Percentiles rank a stretch among this genome's conserved stretches.
Conservation (phyloP, 768 basidiomycete genomes). For the Xerocomellus intermedius region DNA sequence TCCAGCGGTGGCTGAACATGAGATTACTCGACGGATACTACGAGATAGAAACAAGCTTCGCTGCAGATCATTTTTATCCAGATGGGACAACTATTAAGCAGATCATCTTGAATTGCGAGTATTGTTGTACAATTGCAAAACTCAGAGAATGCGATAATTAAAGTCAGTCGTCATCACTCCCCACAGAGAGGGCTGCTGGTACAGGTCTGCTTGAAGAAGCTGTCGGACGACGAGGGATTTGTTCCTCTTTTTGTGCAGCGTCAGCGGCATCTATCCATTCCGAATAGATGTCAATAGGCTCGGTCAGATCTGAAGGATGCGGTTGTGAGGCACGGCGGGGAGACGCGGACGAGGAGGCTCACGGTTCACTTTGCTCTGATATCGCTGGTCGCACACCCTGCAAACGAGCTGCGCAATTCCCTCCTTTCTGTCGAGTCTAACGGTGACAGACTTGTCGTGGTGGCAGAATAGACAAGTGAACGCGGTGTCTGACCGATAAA, state of each 20-base stretch:
- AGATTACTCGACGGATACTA: slow-evolving; percentile 1
- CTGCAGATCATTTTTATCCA: slow-evolving; percentile 8
- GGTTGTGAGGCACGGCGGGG: slow-evolving; percentile 13
- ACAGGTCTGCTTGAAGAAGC: slow-evolving; percentile 48
- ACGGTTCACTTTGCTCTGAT: slow-evolving; percentile 88
- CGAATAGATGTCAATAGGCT: slow-evolving; percentile 86
- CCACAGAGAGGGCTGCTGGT: slow-evolving; percentile 36
- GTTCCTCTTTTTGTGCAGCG: slow-evolving; percentile 68
- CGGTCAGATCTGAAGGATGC: slow-evolving; percentile 65
- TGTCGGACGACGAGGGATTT: slow-evolving; percentile 49
- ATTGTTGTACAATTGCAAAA: slow-evolving; percentile 24
- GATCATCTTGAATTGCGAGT: slow-evolving; percentile 4
- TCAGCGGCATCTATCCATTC: slow-evolving; percentile 92
- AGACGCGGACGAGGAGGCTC: slow-evolving; percentile 27
- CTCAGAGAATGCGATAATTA: slow-evolving; percentile 1
- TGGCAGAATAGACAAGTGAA: slow-evolving; percentile 90
- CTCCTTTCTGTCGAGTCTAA: slow-evolving; percentile 83
- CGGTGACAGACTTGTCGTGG: slow-evolving; percentile 86
- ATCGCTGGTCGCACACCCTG: slow-evolving; percentile 83
- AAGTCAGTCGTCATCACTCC: slow-evolving; percentile 46
- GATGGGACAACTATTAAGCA: slow-evolving; percentile 1
- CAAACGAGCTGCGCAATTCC: slow-evolving; percentile 78
- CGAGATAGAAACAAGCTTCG: not conserved
- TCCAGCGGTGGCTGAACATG: slow-evolving; percentile 32
- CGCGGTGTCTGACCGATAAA: slow-evolving; percentile 55